Base-by-base conservation (phyloP, 2,329 filamentous ascomycete species). In the Tolypocladium paradoxum region DNA sequence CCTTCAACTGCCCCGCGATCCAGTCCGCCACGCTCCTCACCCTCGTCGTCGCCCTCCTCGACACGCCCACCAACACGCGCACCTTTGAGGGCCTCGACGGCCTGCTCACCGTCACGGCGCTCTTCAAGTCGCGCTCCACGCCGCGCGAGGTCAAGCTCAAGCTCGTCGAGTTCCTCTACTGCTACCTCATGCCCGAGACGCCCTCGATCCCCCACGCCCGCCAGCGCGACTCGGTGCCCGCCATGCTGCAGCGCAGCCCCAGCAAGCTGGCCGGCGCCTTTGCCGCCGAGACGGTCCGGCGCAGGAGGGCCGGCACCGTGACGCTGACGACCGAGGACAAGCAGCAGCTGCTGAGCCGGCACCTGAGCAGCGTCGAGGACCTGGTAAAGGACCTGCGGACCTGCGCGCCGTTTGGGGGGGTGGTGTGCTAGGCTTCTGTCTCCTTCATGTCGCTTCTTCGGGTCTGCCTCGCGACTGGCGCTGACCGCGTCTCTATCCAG, bases 121-220 rank as follows among this genome's bases (percentile, higher is more conserved):
- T 97, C 49, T 96, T 97, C 81, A 95, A 95, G 70, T 88, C 87
- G 58, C 84, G 90, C 56, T 83, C 84, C 59, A 96, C 92, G 4
- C 84, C 84, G 27, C 84, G 90, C 56, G 88, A 92, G 62, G 91
- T 97, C 59, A 96, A 96, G 74, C 81, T 96, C 65, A 93, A 95
- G 69, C 82, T 95, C n/a, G 85, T 96, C 61, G 93, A 97, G 70
- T 97, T 97, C 66, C 74, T 99, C 50, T 97, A 97, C 76, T 97
- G 97, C 71, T 99, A 97, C 70, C 84, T 99, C 61, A 96, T 97
- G 86, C 91, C 92, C 50, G 93, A 99, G 72, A 82, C 81, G 0
- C 84, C 78, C 46, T 73, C 78, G 22, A 77, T 79, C 57, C 77
- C 80, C 6, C 71, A 71, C 56, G 73, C 77, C 56, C 72, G 69